Percentiles rank a stretch among this genome's conserved stretches.
Conservation (phyloP, 768 basidiomycete genomes). For the Hortiboletus flavorubellus region DNA sequence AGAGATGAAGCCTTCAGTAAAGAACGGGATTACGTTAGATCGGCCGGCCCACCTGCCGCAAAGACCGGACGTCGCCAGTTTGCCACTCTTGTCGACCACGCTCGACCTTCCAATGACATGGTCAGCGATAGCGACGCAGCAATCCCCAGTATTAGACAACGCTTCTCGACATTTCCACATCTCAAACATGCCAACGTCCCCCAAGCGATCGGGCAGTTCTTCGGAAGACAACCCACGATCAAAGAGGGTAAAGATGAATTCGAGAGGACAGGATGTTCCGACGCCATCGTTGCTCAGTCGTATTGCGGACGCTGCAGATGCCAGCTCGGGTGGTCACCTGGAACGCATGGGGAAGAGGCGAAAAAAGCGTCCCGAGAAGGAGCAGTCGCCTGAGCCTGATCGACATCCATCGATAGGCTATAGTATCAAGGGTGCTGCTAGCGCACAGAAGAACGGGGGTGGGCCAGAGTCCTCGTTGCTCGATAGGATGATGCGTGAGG, state of each 20-base stretch:
- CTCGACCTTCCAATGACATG: slow-evolving; percentile 15
- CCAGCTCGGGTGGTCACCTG: slow-evolving; percentile 10
- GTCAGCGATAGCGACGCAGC: slow-evolving; percentile 9
- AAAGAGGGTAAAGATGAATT: slow-evolving; percentile 33
- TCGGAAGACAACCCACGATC: slow-evolving; percentile 31
- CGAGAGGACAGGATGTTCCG: slow-evolving; percentile 26
- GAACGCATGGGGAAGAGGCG: slow-evolving; percentile 21
- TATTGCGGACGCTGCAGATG: slow-evolving; percentile 28
- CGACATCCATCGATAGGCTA: slow-evolving; percentile 40
- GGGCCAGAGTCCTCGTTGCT: slow-evolving; percentile 29
- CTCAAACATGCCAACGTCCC: slow-evolving; percentile 11
- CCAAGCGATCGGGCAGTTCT: slow-evolving; percentile 27
- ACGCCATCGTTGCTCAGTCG: slow-evolving; percentile 46
- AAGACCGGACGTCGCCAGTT: slow-evolving; percentile 11
- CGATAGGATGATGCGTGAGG: slow-evolving; percentile 32
- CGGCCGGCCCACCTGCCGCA: slow-evolving; percentile 30
- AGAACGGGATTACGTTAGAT: slow-evolving; percentile 14
- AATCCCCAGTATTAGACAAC: slow-evolving; percentile 13
- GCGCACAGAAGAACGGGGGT: slow-evolving; percentile 21
- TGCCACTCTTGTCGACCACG: slow-evolving; percentile 12
- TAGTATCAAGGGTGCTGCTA: slow-evolving; percentile 56
- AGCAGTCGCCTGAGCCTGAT: slow-evolving; percentile 28
- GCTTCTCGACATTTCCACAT: slow-evolving; percentile 1
- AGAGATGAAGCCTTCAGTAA: slow-evolving; percentile 7
- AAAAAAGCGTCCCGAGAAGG: slow-evolving; percentile 20